Conservation (phyloP, 805 yeast genomes). For the Saccharomycopsis synnaedendra region DNA sequence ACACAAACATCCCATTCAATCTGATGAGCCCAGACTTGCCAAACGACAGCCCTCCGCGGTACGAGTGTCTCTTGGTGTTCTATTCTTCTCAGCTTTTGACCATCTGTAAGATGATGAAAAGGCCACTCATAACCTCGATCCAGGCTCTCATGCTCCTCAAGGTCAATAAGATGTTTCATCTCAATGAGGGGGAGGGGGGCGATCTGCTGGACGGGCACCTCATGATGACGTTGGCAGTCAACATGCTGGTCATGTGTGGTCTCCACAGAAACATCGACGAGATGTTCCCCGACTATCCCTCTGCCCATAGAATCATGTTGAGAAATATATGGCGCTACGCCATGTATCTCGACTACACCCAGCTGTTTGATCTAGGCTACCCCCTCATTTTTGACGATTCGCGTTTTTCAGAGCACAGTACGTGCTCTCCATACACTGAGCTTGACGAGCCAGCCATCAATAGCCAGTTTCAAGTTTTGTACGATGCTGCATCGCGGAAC, state of each 20-base stretch:
- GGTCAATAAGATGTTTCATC: conserved; percentile 8
- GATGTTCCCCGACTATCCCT: conserved; percentile 2
- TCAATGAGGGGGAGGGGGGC: conserved; percentile 17
- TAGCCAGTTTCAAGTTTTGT: conserved; percentile 7
- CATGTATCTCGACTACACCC: conserved; percentile 11
- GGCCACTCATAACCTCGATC: conserved; percentile 10
- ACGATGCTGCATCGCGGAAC: conserved; percentile 1
- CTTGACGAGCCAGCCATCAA: conserved; percentile 10
- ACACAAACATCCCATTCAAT: conserved; percentile 5
- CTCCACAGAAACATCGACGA: conserved; percentile 13
- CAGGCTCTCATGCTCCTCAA: conserved; percentile 15
- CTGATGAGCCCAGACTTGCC: conserved; percentile 5
- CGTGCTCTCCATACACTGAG: conserved; percentile 1
- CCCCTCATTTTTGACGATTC: conserved; percentile 12
- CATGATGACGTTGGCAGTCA: conserved; percentile 1
- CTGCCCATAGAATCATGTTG: conserved; percentile 7
- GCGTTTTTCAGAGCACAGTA: conserved; percentile 8
- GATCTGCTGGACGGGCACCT: conserved; percentile 15
- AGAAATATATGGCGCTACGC: conserved; percentile 13
- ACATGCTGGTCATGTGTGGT: conserved; percentile 17
- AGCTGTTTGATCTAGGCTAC: conserved; percentile 16
- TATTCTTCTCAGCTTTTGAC: conserved; percentile 6
- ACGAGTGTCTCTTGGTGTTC: conserved; percentile 6
- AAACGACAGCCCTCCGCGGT: conserved; percentile 1
- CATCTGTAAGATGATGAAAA: conserved; percentile 9